Base-by-base conservation (phyloP, 768 basidiomycete species). In the Vararia minispora region DNA sequence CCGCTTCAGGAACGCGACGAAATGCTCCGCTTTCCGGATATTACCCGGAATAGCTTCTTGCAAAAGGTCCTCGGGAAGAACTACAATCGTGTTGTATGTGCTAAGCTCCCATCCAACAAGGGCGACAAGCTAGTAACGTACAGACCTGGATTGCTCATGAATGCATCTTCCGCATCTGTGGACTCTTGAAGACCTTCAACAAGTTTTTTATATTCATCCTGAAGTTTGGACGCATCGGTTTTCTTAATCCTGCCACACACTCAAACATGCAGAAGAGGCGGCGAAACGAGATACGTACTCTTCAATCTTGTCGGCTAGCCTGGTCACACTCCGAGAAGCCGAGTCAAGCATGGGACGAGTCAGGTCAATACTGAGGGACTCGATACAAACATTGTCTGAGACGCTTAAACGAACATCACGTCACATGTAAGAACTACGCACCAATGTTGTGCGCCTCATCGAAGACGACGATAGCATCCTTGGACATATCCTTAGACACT, bases 361-460 rank as follows among this genome's bases (percentile, higher is more conserved):
- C 31, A 99, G 65, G 54, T 99, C 95, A 47, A 99, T 94, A 50
- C 91, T 95, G 27, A 99, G 65, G 0, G 95, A 97, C 54, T 99
- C 95, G 53, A 99, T 94, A 59, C 95, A 99, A 32, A 99, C 95
- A 56, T 99, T 99, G 54, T 99, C 94, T 82, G 46, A 18, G 23
- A 17, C 18, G 24, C 12, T 37, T 25, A n/a, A 11, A 39, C 42
- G 29, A 25, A 37, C 24, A 28, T 17, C 34, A 23, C 2, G 17
- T 13, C 18, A 25, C 28, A 18, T 16, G 28, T 37, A 24, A 39
- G 27, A 27, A 37, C 13, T 20, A 47, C 69, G 40, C 49, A 91
- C 92, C 92, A 36, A 99, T 99, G 56, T 99, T 99, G 60, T 99
- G 95, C 12, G 95, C 95, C 56, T 99, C 95, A 53, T 99, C 95